phyloP scores from a whole-genome alignment of 306 rosid species.

The Herpetospermum pedunculosum region DNA sequence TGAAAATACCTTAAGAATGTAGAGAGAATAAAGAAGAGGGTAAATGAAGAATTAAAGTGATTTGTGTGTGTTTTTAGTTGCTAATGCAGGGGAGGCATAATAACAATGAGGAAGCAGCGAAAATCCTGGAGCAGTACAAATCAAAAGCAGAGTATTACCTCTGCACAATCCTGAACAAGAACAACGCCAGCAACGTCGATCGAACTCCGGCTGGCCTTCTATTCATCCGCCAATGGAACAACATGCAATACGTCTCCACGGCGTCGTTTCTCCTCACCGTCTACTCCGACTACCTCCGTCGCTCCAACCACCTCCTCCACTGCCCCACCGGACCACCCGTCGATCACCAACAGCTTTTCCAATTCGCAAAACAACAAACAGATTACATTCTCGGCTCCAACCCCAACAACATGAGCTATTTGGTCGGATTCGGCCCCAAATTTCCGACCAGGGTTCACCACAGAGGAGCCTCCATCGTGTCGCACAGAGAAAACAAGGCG shows the following conservation, averaged over 20 bases:
- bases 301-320: constrained; percentile 34
- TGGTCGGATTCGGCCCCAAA: constrained; percentile 66
- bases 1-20: too few relatives aligned
- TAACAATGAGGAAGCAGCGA: constrained; percentile 23
- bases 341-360: constrained; percentile 31
- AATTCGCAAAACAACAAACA: constrained; percentile 55
- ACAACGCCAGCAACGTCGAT: constrained; percentile 47
- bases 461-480: constrained; percentile 77
- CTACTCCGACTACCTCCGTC: constrained; percentile 54
- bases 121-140: constrained; percentile 41
- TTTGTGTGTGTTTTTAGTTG: constrained; percentile 36
- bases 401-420: constrained; percentile 80
- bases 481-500: constrained; percentile 68
- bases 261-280: constrained; percentile 68
- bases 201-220: constrained; percentile 73
- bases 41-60: too few relatives aligned
- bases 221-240: constrained; percentile 80
- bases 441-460: constrained; percentile 80
- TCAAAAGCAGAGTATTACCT: constrained; percentile 78
- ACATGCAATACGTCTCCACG: constrained; percentile 92
- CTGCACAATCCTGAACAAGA: constrained; percentile 83
- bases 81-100: constrained; percentile 45
- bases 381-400: constrained; percentile 85
- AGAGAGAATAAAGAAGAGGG: too few relatives aligned
- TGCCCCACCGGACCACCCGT: constrained; percentile 33